A percentile compares a stretch with the other conserved stretches of the same genome.
phyloP scores from a whole-genome alignment of 441 rosid genomes.

The Heliophila coronopifolia region DNA sequence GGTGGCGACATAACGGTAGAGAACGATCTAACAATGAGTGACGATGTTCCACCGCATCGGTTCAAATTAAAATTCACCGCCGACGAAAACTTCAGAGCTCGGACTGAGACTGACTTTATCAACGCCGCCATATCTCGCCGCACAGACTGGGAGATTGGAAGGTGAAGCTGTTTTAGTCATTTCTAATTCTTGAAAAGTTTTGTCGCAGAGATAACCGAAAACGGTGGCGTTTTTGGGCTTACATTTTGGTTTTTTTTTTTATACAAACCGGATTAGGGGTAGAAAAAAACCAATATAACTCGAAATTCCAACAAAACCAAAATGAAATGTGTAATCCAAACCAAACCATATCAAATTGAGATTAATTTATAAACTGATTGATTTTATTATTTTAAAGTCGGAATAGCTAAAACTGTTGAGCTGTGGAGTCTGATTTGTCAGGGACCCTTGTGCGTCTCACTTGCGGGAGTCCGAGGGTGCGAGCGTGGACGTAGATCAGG shows the following conservation, averaged over 20 bases:
- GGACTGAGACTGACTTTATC: conserved; percentile 11
- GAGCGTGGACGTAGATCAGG: too few relatives aligned
- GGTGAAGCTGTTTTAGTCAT: neutral
- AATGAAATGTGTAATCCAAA: neutral
- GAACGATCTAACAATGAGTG: conserved; percentile 33
- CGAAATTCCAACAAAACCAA: neutral
- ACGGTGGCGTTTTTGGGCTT: neutral
- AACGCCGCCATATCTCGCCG: conserved; percentile 21
- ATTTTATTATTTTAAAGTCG: too few relatives aligned
- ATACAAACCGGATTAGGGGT: neutral
- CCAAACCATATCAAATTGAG: too few relatives aligned
- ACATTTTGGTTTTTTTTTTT: neutral
- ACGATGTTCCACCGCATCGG: neutral
- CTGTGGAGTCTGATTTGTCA: too few relatives aligned
- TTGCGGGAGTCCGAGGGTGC: too few relatives aligned
- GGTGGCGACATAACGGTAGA: conserved; percentile 70
- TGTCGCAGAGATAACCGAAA: neutral
- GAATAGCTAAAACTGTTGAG: too few relatives aligned
- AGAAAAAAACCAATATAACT: neutral
- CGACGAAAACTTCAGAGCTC: conserved; percentile 17
- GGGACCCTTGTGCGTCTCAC: too few relatives aligned
- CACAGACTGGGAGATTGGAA: neutral
- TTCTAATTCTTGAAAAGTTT: neutral
- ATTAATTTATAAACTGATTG: too few relatives aligned
- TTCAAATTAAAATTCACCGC: neutral